These are phyloP conservation scores for Bifiguratus adelaidae DNA, from an alignment of 192 early-diverging fungal species.

Conservation along the genomic window DNA sequence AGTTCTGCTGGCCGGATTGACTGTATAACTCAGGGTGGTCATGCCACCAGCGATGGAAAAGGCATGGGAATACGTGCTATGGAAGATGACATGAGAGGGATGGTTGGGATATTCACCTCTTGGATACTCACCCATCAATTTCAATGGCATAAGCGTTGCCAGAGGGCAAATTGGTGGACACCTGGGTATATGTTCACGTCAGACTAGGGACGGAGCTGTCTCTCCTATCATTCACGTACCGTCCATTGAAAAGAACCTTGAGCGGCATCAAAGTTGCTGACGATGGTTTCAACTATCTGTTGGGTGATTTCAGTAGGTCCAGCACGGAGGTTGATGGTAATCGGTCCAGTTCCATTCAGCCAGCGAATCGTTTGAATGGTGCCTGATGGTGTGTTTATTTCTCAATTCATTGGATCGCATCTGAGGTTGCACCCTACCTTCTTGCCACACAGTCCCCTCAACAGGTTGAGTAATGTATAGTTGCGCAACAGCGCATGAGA, in stretches of 20 bases:
- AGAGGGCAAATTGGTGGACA: background rate
- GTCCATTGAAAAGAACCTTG: slow-evolving; percentile 2
- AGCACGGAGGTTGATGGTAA: background rate
- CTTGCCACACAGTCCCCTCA: too few species aligned
- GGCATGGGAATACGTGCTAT: background rate
- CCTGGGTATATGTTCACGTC: too few species aligned
- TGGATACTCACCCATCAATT: too few species aligned
- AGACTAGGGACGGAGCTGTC: too few species aligned
- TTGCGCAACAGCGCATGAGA: too few species aligned
- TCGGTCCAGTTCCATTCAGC: too few species aligned
- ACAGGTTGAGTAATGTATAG: too few species aligned
- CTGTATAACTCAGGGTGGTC: slow-evolving; percentile 1
- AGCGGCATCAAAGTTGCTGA: background rate
- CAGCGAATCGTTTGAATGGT: too few species aligned
- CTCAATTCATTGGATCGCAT: too few species aligned
- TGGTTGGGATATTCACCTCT: background rate
- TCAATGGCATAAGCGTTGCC: background rate
- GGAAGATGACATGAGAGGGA: background rate
- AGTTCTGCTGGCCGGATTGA: background rate
- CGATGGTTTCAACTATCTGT: background rate
- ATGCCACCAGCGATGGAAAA: background rate
- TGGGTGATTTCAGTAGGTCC: background rate
- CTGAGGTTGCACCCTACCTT: too few species aligned
- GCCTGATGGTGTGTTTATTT: too few species aligned
- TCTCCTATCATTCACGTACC: too few species aligned